Percentiles rank a stretch among this genome's conserved stretches.
phyloP scores from a whole-genome alignment of 768 basidiomycete genomes.

The Rhodocollybia butyracea region DNA sequence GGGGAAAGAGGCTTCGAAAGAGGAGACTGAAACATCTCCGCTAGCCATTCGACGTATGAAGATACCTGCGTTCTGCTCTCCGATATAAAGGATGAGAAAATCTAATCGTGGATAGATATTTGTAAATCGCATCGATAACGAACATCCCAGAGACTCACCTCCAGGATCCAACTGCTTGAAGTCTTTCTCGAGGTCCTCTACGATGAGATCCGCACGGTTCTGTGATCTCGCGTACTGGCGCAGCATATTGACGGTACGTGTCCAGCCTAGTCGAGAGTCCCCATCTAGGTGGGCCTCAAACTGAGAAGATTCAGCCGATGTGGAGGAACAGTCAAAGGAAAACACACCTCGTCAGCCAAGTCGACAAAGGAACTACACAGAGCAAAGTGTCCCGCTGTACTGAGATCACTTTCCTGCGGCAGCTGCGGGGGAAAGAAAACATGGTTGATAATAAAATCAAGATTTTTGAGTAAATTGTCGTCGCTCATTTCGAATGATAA shows the following conservation, averaged over 20 bases:
- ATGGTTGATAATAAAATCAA: slow-evolving; percentile 17
- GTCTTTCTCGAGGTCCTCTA: neutral
- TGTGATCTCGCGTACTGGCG: neutral
- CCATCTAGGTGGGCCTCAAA: neutral
- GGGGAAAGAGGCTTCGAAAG: slow-evolving; percentile 43
- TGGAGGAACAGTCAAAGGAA: neutral
- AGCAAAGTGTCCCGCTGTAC: neutral
- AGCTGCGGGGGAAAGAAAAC: slow-evolving; percentile 26
- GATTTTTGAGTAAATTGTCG: neutral
- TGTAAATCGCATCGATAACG: no score
- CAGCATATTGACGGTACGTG: neutral
- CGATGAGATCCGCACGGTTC: neutral
- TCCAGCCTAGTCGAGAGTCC: neutral
- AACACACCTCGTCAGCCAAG: neutral
- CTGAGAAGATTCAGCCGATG: neutral
- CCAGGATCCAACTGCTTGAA: neutral
- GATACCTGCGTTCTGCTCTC: slow-evolving; percentile 46
- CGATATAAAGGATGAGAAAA: slow-evolving; percentile 32
- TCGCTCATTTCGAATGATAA: neutral
- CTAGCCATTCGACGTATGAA: slow-evolving; percentile 28
- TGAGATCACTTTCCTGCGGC: slow-evolving; percentile 19
- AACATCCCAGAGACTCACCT: neutral
- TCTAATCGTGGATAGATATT: no score
- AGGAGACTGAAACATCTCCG: slow-evolving; percentile 34
- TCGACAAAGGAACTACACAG: neutral